Evolutionary conservation across 768 basidiomycete genomes (phyloP), one percentile per base, ranked within the genome.

Genomic region (Tylopilus balloui): DNA sequence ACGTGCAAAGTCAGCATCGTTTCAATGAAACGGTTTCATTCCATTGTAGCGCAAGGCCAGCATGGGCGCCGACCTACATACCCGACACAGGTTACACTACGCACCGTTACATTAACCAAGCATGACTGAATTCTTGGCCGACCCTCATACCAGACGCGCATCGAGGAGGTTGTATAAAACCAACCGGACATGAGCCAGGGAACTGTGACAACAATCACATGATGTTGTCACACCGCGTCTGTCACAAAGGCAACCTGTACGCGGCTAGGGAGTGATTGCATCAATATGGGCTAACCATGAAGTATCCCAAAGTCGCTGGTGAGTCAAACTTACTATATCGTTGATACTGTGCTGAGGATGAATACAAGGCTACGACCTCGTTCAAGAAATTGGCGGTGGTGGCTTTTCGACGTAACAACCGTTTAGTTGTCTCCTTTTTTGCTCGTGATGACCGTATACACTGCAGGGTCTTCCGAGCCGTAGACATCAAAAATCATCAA

Each of bases 331-430:
- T 12, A 6, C 9, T 6, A 1, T 10, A 20, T 31, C 1, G 1
- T 14, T 1, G 17, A 11, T 32, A 0, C n/a, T 7, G 2, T 32
- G 12, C n/a, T 41, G 6, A 52, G 12, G 6, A 24, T 6, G 12
- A 21, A 39, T 7, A 13, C 15, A 48, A 86, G 90, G 90, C 17
- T 92, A 78, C 63, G 70, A 81, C 21, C 73, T 93, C 13, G 70
- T 86, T 3, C 73, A 86, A 53, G 78, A 86, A 65, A 85, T 94
- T 36, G 92, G 92, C 8, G 88, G 89, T 3, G 92, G 92, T 17
- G 89, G 86, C 13, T 94, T 93, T 67, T 88, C 92, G 39, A 85
- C 75, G 92, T 90, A 53, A 65, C 19, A 25, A 13, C 7, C 13
- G 35, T 9, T 15, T 14, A 3, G 7, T 15, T 27, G 12, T n/a